A percentile compares a stretch with the other conserved stretches of the same genome.
These are phyloP conservation scores for Flaveria trinervia DNA, from an alignment of 129 eudicot genomes.

Conservation along the genomic window DNA sequence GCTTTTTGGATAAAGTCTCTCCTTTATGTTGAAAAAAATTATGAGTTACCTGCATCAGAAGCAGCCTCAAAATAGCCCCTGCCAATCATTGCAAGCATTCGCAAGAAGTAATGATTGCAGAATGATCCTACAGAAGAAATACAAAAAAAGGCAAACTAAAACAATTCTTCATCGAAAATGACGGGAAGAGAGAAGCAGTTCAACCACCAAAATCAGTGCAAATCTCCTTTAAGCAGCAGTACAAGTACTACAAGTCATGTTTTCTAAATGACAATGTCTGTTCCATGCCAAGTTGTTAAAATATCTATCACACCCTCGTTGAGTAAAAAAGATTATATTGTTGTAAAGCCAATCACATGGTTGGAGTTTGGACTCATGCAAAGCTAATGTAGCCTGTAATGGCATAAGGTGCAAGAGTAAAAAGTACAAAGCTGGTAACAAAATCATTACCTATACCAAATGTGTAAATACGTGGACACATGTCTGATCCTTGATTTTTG, in stretches of 20 bases:
- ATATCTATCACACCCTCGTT: background rate
- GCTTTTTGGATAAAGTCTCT: background rate
- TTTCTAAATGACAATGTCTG: background rate
- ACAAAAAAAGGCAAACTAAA: conserved; percentile 8
- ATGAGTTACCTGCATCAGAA: conserved; percentile 60
- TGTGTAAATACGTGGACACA: conserved; percentile 74
- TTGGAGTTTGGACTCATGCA: background rate
- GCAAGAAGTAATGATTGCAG: conserved; percentile 86
- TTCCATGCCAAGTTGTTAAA: background rate
- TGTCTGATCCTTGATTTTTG: conserved; percentile 39
- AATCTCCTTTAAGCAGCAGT: background rate
- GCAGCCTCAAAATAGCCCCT: conserved; percentile 76
- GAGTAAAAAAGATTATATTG: background rate
- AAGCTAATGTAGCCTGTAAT: conserved; percentile 8
- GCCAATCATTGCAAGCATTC: conserved; percentile 82
- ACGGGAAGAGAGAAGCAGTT: conserved; percentile 17
- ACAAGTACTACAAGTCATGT: background rate
- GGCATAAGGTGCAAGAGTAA: background rate
- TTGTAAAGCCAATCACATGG: background rate
- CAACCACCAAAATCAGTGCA: conserved; percentile 10
- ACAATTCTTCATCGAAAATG: background rate
- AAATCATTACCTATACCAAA: conserved; percentile 82
- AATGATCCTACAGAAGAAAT: conserved; percentile 55
- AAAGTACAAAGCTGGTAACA: background rate
- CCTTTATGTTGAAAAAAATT: background rate